Percentiles rank a stretch among this genome's conserved stretches.
Conservation (phyloP, 768 basidiomycete genomes). For the Tulasnella sp. region DNA sequence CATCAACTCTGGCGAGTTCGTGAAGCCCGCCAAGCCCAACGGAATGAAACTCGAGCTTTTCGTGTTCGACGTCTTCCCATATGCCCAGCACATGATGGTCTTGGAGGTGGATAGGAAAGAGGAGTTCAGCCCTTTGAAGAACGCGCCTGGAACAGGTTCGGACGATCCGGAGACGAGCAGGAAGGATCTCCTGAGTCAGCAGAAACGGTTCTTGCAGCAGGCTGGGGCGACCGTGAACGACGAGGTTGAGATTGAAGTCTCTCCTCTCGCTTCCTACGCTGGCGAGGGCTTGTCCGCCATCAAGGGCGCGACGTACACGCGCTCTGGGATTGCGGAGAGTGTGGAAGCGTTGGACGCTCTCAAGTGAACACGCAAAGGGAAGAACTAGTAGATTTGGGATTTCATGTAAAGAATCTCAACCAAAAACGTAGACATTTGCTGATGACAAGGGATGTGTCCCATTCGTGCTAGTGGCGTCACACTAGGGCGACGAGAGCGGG, state of each 20-base stretch:
- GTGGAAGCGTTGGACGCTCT: conserved; percentile 65
- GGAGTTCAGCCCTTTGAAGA: conserved; percentile 96
- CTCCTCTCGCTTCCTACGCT: conserved; percentile 78
- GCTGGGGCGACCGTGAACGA: conserved; percentile 68
- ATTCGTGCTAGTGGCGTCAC: no score
- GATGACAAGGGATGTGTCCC: no score
- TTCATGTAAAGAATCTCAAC: neutral
- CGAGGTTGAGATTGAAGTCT: conserved; percentile 80
- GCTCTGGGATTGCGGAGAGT: conserved; percentile 55
- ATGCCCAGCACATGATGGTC: conserved; percentile 70
- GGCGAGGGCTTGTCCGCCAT: conserved; percentile 81
- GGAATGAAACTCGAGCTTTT: conserved; percentile 99
- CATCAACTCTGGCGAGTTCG: conserved; percentile 41
- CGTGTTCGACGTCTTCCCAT: conserved; percentile 98
- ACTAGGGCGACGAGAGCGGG: no score
- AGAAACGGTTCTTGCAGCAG: conserved; percentile 66
- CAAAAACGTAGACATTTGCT: neutral
- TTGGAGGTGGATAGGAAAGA: conserved; percentile 79
- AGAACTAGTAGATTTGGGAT: neutral
- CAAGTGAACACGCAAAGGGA: conserved; percentile 30
- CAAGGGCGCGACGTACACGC: conserved; percentile 67
- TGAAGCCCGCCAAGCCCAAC: conserved; percentile 86
- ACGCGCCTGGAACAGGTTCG: conserved; percentile 82
- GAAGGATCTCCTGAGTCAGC: conserved; percentile 79
- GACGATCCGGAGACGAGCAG: conserved; percentile 89